Evolutionary conservation across 2,329 filamentous ascomycete species (phyloP).

Genomic region (Mollisia scopiformis): DNA sequence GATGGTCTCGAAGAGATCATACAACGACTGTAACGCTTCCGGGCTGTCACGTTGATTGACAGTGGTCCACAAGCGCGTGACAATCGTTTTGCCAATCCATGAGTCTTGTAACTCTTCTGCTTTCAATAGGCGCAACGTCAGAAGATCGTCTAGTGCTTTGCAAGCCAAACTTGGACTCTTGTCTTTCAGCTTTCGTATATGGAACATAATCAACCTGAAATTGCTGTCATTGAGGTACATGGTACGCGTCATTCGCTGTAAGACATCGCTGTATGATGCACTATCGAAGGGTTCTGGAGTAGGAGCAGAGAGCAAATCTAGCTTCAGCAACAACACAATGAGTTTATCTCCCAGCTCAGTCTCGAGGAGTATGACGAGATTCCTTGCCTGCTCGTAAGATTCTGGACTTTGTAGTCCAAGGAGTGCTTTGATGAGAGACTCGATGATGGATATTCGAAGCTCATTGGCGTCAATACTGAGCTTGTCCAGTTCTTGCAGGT

Average conservation of each 20-base stretch:
- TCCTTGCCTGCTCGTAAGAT: conserved; percentile 52
- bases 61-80: conserved; percentile 70
- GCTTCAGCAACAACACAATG: conserved; percentile 66
- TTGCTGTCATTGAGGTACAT: conserved; percentile 63
- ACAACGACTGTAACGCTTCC: conserved; percentile 42
- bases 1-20: conserved; percentile 50
- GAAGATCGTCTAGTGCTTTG: conserved; percentile 63
- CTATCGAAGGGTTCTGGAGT: conserved; percentile 52
- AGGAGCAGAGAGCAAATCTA: conserved; percentile 63
- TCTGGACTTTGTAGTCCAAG: conserved; percentile 51
- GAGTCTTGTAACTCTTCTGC: conserved; percentile 44
- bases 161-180: conserved; percentile 53
- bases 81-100: conserved; percentile 71
- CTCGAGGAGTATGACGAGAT: conserved; percentile 64
- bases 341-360: conserved; percentile 65
- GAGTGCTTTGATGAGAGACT: conserved; percentile 60
- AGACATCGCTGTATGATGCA: conserved; percentile 51
- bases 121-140: conserved; percentile 57
- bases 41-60: conserved; percentile 47
- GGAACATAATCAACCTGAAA: conserved; percentile 68
- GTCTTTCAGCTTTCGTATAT: conserved; percentile 66
- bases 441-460: conserved; percentile 67
- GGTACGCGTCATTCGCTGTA: conserved; percentile 63
- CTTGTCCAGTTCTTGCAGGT: conserved; percentile 54
- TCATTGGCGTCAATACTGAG: conserved; percentile 64